Percentiles rank a stretch among this genome's conserved stretches.
phyloP scores from a whole-genome alignment of 139 green algal species.

The Chlamydomonas asymmetrica region DNA sequence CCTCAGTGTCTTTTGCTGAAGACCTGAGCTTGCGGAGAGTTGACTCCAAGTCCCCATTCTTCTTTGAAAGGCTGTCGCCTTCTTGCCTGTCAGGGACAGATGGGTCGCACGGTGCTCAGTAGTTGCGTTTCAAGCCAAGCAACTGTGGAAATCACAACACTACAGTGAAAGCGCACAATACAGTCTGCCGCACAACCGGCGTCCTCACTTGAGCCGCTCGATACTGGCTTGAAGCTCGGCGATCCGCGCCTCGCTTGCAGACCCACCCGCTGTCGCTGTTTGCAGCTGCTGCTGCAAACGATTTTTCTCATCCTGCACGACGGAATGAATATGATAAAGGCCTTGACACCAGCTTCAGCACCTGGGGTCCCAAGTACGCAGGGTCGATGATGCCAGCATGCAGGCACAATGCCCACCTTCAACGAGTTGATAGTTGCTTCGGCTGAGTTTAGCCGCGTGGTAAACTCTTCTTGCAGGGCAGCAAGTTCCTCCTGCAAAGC shows the following conservation, averaged over 20 bases:
- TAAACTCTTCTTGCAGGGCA: slow-evolving; percentile 88
- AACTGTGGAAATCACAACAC: too few relatives aligned
- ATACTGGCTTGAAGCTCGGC: slow-evolving; percentile 51
- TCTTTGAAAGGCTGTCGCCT: slow-evolving; percentile 18
- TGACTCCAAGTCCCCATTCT: slow-evolving; percentile 12
- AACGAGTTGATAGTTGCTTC: slow-evolving; percentile 52
- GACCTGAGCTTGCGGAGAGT: slow-evolving; percentile 8
- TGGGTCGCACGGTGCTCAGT: too few relatives aligned
- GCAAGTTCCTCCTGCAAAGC: slow-evolving; percentile 73
- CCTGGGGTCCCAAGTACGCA: too few relatives aligned
- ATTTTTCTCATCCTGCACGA: slow-evolving; percentile 59
- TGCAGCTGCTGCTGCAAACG: slow-evolving; percentile 42
- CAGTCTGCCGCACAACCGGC: too few relatives aligned
- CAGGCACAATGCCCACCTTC: slow-evolving; percentile 39
- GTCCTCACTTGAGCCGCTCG: slow-evolving; percentile 48
- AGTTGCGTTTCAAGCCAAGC: too few relatives aligned
- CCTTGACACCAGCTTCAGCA: slow-evolving; percentile 7
- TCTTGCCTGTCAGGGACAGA: too few relatives aligned
- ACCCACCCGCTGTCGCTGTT: slow-evolving; percentile 32
- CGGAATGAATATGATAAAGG: too few relatives aligned
- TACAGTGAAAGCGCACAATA: too few relatives aligned
- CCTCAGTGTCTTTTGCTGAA: too few relatives aligned
- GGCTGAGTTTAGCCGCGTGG: slow-evolving; percentile 56
- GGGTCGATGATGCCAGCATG: too few relatives aligned
- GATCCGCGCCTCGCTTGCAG: slow-evolving; percentile 41